Percentiles rank a stretch among this genome's conserved stretches.
Evolutionary conservation across 2,329 filamentous ascomycete genomes (phyloP).

Genomic region (Colletotrichum sp.): DNA sequence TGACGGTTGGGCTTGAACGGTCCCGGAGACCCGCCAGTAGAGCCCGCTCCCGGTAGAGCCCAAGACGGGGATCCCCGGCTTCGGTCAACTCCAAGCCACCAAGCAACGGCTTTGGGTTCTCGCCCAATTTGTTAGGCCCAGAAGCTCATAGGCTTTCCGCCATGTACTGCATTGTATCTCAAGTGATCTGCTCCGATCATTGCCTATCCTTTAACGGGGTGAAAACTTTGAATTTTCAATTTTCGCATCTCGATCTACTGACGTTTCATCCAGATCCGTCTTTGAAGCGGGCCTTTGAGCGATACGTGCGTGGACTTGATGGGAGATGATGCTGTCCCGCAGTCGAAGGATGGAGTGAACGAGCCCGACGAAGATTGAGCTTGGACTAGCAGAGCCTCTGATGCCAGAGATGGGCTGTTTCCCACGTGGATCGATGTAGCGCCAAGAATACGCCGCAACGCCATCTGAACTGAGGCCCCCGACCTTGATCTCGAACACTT

Average conservation of each 20-base stretch:
- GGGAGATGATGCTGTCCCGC: neutral
- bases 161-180: neutral
- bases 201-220: neutral
- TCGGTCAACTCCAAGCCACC: neutral
- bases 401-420: neutral
- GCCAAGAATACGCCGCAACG: slow-evolving; percentile 5
- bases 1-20: slow-evolving; percentile 1
- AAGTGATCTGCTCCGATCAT: neutral
- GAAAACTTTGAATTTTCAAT: neutral
- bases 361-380: neutral
- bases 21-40: neutral
- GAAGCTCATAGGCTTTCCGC: neutral
- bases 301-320: neutral
- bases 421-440: neutral
- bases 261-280: slow-evolving; percentile 4
- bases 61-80: slow-evolving; percentile 15
- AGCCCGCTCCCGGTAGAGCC: neutral
- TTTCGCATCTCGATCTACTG: slow-evolving; percentile 5
- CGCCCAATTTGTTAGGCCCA: neutral
- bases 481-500: neutral
- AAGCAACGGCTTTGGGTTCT: neutral
- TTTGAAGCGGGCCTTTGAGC: neutral
- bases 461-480: slow-evolving; percentile 13
- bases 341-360: neutral
- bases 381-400: neutral